A percentile compares a stretch with the other conserved stretches of the same genome.
These are phyloP conservation scores for Talaromyces sp. DNA, from an alignment of 2,329 filamentous ascomycete species.

Conservation along the genomic window DNA sequence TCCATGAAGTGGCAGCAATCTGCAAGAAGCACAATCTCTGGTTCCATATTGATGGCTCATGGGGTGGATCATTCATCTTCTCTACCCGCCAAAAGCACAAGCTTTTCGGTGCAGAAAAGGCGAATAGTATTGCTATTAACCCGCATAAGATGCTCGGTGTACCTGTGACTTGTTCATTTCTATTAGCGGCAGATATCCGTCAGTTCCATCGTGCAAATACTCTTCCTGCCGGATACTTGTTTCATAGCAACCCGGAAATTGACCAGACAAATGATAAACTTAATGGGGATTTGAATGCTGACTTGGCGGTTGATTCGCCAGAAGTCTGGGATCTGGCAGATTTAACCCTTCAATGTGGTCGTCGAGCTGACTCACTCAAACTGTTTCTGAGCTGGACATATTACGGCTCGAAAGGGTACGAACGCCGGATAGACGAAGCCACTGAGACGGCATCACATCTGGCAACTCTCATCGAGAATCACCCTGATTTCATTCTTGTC, in stretches of 20 bases:
- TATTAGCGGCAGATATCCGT: constrained; percentile 71
- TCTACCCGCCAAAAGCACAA: constrained; percentile 61
- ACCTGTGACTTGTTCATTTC: constrained; percentile 84
- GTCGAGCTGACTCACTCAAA: constrained; percentile 80
- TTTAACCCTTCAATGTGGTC: constrained; percentile 87
- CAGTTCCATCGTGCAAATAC: constrained; percentile 82
- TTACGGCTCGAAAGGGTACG: constrained; percentile 75
- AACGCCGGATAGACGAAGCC: constrained; percentile 64
- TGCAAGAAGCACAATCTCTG: constrained; percentile 72
- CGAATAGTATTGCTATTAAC: constrained; percentile 81
- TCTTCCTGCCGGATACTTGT: constrained; percentile 79
- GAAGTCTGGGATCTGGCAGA: constrained; percentile 89
- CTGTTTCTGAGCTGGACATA: constrained; percentile 86
- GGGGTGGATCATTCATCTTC: constrained; percentile 84
- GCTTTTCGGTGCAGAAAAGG: constrained; percentile 67
- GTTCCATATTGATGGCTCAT: constrained; percentile 90
- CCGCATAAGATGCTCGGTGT: constrained; percentile 97
- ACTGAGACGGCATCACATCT: constrained; percentile 70
- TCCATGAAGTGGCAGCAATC: constrained; percentile 65
- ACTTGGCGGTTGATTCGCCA: constrained; percentile 32
- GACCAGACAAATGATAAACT: constrained; percentile 24
- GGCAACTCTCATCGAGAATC: constrained; percentile 55
- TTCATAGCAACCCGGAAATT: constrained; percentile 56
- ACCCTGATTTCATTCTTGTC: constrained; percentile 65
- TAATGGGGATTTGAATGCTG: constrained; percentile 23